Evolutionary conservation across 352 stramenopile genomes (phyloP).

Genomic region (Phytopythium chamaehyphon): DNA sequence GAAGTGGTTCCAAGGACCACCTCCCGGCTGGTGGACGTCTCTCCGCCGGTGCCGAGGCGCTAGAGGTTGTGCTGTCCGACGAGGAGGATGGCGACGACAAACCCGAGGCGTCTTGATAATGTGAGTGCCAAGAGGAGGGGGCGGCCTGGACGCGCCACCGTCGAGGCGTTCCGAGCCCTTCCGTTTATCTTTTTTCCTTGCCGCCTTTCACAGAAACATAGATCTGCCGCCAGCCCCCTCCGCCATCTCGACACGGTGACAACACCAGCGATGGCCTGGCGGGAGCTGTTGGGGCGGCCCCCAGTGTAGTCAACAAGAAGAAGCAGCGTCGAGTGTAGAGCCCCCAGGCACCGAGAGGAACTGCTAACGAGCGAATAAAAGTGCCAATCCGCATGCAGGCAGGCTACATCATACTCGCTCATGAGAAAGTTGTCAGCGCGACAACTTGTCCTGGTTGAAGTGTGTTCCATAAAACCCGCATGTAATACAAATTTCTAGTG

Average conservation of each 20-base stretch:
- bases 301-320: too few species aligned
- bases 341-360: too few species aligned
- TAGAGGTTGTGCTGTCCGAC: slow-evolving; percentile 43
- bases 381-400: too few species aligned
- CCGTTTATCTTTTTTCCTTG: slow-evolving; percentile 2
- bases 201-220: slow-evolving; percentile 1
- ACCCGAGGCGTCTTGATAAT: slow-evolving; percentile 22
- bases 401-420: too few species aligned
- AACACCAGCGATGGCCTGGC: too few species aligned
- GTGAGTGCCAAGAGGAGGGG: not conserved
- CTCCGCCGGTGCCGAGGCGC: slow-evolving; percentile 30
- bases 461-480: not conserved
- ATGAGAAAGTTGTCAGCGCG: too few species aligned
- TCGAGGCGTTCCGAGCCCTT: not conserved
- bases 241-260: too few species aligned
- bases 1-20: slow-evolving; percentile 17
- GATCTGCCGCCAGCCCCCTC: not conserved
- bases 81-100: slow-evolving; percentile 35
- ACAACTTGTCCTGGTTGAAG: too few species aligned
- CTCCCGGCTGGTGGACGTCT: slow-evolving; percentile 24
- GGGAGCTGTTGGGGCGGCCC: too few species aligned
- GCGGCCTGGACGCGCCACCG: not conserved
- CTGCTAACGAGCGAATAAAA: too few species aligned
- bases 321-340: too few species aligned
- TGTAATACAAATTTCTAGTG: not conserved